Base-by-base conservation (phyloP, 441 rosid genomes). In the Biscutella laevigata region DNA sequence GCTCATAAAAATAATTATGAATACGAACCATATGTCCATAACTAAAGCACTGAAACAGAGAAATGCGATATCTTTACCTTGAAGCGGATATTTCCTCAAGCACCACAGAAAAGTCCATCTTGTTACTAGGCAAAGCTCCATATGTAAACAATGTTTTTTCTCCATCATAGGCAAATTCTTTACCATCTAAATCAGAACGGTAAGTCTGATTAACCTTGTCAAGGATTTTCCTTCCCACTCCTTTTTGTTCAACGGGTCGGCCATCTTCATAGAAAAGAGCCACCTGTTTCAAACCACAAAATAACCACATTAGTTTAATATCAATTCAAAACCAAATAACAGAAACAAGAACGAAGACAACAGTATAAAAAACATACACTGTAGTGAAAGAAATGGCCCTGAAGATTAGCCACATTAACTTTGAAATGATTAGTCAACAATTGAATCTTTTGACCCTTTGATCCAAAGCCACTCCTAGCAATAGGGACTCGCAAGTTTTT, bases 111-210 rank as follows among this genome's bases (percentile, higher is more conserved):
- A 75, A 82, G 35, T 77, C 82, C 55, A 75, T 54, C 37, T 82
- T 82, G 64, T 69, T 80, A 7, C 58, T 56, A 1, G 77, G 79
- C 5, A 79, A 64, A 11, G 86, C 27, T 13, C 83, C 82, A 35
- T 57, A 40, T 4, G 83, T 79, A 41, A 77, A 79, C 15, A 79
- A 30, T 3, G 84, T 76, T 62, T 76, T 80, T 37, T 82, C 84
- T 4, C 86, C 84, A 44, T 79, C 89, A 35, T 82, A 82, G 4
- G 88, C 85, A 36, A 82, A 70, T 15, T 72, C 50, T 45, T 79
- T 79, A 3, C 79, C 77, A 6, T 43, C 76, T 13, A 82, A 39
- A 40, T 77, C 86, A 36, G 72, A 35, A 3, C 16, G 47, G 59
- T 82, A 82, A 7, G 82, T 82, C 60, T 72, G 73, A 2, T 82